These are phyloP conservation scores for Umbilicus rupestris DNA, from an alignment of 164 flowering plant species.

Conservation along the genomic window DNA sequence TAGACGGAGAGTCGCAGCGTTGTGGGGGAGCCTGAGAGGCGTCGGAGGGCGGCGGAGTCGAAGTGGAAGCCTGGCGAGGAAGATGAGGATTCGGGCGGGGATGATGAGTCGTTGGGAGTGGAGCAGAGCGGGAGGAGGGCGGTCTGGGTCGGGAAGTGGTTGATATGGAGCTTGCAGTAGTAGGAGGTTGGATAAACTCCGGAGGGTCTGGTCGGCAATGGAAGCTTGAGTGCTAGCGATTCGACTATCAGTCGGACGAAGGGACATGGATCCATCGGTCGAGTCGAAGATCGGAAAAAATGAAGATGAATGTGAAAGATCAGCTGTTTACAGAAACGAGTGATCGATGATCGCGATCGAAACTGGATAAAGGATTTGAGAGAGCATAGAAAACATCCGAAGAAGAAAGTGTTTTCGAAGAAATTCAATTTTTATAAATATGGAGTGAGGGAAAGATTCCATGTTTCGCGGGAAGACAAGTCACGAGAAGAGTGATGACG, in stretches of 20 bases:
- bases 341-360: too few relatives aligned
- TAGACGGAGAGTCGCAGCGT: slow-evolving; percentile 43
- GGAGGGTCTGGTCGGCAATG: slow-evolving; percentile 34
- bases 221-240: slow-evolving; percentile 61
- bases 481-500: too few relatives aligned
- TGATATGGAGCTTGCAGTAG: slow-evolving; percentile 56
- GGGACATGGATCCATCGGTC: slow-evolving; percentile 82
- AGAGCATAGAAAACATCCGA: too few relatives aligned
- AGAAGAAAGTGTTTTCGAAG: too few relatives aligned
- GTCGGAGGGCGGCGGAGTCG: slow-evolving; percentile 46
- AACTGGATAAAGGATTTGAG: too few relatives aligned
- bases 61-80: slow-evolving; percentile 46
- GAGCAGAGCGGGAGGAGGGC: slow-evolving; percentile 52
- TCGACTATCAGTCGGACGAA: slow-evolving; percentile 68
- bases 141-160: slow-evolving; percentile 57
- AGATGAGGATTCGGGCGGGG: slow-evolving; percentile 32
- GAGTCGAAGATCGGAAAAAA: too few relatives aligned
- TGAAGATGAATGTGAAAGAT: too few relatives aligned
- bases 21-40: slow-evolving; percentile 36
- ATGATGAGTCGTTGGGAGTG: slow-evolving; percentile 18
- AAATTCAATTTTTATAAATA: too few relatives aligned
- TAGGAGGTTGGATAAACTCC: slow-evolving; percentile 63
- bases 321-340: too few relatives aligned
- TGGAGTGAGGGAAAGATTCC: too few relatives aligned
- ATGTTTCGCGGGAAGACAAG: too few relatives aligned